These are phyloP conservation scores for Meredithiella fracta DNA, from an alignment of 2,329 filamentous ascomycete species.

Conservation along the genomic window DNA sequence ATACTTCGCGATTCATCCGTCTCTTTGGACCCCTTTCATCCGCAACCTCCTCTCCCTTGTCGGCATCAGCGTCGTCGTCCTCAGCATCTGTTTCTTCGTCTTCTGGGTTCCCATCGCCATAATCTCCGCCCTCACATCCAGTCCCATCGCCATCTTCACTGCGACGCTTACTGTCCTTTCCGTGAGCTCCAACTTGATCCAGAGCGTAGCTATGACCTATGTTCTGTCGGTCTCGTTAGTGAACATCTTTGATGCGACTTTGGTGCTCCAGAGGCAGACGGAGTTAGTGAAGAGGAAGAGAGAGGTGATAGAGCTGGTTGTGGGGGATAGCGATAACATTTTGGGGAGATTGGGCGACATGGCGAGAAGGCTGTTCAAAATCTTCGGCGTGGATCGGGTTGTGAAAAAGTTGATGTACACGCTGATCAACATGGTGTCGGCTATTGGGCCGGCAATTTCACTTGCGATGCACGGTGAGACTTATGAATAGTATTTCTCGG, in stretches of 20 bases:
- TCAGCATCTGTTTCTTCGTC: slow-evolving; percentile 70
- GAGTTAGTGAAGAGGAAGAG: slow-evolving; percentile 58
- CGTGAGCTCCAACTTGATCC: slow-evolving; percentile 43
- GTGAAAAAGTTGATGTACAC: slow-evolving; percentile 72
- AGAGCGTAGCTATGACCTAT: slow-evolving; percentile 47
- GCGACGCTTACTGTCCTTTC: slow-evolving; percentile 51
- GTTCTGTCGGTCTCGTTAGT: slow-evolving; percentile 67
- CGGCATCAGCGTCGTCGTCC: slow-evolving; percentile 53
- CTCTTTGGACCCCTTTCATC: slow-evolving; percentile 42
- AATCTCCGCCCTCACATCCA: slow-evolving; percentile 68
- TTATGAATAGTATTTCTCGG: slow-evolving; percentile 11
- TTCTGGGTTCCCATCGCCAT: slow-evolving; percentile 76
- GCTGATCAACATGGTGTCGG: slow-evolving; percentile 81
- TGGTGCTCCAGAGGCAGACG: slow-evolving; percentile 34
- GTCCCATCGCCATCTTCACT: slow-evolving; percentile 60
- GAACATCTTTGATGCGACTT: slow-evolving; percentile 72
- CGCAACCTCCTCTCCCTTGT: slow-evolving; percentile 44
- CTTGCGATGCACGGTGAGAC: slow-evolving; percentile 52
- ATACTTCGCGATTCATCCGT: slow-evolving; percentile 40
- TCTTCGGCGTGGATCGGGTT: slow-evolving; percentile 44
- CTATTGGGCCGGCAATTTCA: slow-evolving; percentile 46
- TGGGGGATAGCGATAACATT: slow-evolving; percentile 26
- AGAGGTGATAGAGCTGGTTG: slow-evolving; percentile 44
- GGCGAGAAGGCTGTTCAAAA: slow-evolving; percentile 39
- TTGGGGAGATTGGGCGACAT: slow-evolving; percentile 41